phyloP scores from a whole-genome alignment of 768 basidiomycete genomes.

The Neoboletus brunneissimus region DNA sequence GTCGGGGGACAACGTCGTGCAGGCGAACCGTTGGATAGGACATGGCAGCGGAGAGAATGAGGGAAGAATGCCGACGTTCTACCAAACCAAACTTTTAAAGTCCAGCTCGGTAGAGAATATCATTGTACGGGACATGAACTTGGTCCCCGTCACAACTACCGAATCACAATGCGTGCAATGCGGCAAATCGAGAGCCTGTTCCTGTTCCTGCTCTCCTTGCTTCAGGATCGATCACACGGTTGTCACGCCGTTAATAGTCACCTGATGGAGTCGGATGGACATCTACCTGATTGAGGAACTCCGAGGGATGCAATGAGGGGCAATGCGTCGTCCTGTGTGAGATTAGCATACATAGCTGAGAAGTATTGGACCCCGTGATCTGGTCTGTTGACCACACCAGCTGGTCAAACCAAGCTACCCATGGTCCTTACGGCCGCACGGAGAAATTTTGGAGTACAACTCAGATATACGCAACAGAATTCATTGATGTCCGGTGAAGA shows the following conservation, averaged over 20 bases:
- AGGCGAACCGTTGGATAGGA: conserved; percentile 34
- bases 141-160: background rate
- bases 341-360: background rate
- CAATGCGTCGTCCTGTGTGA: too few relatives aligned
- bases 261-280: background rate
- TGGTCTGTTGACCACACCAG: background rate
- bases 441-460: background rate
- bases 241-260: background rate
- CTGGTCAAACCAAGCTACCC: background rate
- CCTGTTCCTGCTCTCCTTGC: conserved; percentile 1
- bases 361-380: background rate
- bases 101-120: background rate
- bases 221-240: background rate
- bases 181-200: conserved; percentile 3
- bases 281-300: background rate
- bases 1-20: conserved; percentile 41
- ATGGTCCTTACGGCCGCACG: conserved; percentile 18
- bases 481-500: background rate
- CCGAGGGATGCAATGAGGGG: background rate
- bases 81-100: conserved; percentile 9
- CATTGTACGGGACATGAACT: background rate
- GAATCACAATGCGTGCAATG: background rate
- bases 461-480: too few relatives aligned
- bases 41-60: conserved; percentile 13
- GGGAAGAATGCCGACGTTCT: background rate